Conservation (phyloP, 108 stramenopile genomes). For the Conticribra weissflogii region DNA sequence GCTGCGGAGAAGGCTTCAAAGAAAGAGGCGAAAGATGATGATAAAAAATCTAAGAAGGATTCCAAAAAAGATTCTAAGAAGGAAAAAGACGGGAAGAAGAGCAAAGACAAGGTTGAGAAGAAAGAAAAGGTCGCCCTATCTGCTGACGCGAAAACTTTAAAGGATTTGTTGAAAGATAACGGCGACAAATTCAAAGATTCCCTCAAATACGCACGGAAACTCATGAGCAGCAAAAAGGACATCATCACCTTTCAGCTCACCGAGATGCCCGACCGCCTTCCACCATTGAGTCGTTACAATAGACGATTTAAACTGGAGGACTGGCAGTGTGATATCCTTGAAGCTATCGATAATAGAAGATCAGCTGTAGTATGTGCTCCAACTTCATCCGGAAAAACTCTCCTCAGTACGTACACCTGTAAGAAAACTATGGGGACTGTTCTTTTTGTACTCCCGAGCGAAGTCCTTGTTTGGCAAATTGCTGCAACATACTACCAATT, state of each 20-base stretch:
- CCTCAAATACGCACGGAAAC: conserved; percentile 93
- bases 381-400: conserved; percentile 98
- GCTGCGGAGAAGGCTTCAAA: conserved; percentile 82
- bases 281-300: conserved; percentile 97
- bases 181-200: conserved; percentile 90
- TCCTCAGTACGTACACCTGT: conserved; percentile 98
- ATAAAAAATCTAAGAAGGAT: conserved; percentile 78
- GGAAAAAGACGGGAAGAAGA: conserved; percentile 76
- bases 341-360: conserved; percentile 88
- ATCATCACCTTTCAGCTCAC: conserved; percentile 94
- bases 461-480: conserved; percentile 99
- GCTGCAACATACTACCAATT: conserved; percentile 99
- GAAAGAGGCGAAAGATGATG: conserved; percentile 82
- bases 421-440: conserved; percentile 87
- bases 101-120: conserved; percentile 67
- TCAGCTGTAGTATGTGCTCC: conserved; percentile 98
- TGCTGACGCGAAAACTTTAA: conserved; percentile 69
- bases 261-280: conserved; percentile 96
- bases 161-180: conserved; percentile 85
- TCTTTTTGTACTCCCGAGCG: conserved; percentile 97
- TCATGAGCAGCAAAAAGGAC: conserved; percentile 85
- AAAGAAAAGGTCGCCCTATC: conserved; percentile 74
- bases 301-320: conserved; percentile 91
- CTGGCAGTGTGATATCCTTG: conserved; percentile 97
- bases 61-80: conserved; percentile 74